phyloP scores from a whole-genome alignment of 1,139 yeast genomes.

The Saccharomyces pastorianus region DNA sequence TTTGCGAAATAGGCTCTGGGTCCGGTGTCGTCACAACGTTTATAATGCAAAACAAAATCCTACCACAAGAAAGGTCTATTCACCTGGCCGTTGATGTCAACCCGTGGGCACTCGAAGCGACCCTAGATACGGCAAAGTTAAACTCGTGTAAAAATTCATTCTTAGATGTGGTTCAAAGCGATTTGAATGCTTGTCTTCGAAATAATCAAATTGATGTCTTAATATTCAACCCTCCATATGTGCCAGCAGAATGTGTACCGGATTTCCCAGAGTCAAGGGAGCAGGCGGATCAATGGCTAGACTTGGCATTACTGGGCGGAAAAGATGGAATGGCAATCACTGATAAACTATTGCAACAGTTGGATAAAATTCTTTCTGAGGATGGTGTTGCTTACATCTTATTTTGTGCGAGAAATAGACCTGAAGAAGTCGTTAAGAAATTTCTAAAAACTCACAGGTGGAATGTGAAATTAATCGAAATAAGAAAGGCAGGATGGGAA shows the following conservation, averaged over 20 bases:
- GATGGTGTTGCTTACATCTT: conserved; percentile 72
- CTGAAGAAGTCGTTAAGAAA: conserved; percentile 44
- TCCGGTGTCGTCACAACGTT: conserved; percentile 83
- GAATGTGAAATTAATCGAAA: conserved; percentile 44
- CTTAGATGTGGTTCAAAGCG: conserved; percentile 54
- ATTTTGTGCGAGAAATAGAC: conserved; percentile 84
- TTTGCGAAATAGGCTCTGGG: conserved; percentile 87
- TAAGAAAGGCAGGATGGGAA: conserved; percentile 93
- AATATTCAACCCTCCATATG: conserved; percentile 92
- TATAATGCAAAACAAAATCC: conserved; percentile 33
- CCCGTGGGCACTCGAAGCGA: conserved; percentile 61
- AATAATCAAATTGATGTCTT: conserved; percentile 51
- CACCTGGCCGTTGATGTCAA: conserved; percentile 70
- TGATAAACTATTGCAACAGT: conserved; percentile 45
- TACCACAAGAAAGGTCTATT: conserved; percentile 32
- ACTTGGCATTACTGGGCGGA: conserved; percentile 85
- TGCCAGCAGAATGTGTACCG: conserved; percentile 75
- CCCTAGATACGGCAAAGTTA: conserved; percentile 41
- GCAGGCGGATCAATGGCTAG: conserved; percentile 62
- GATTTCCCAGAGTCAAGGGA: conserved; percentile 32
- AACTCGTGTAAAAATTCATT: conserved; percentile 36
- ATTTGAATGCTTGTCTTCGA: conserved; percentile 45
- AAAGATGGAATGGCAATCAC: conserved; percentile 84
- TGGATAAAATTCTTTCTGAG: conserved; percentile 42
- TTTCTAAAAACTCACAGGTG: conserved; percentile 47